Percentiles rank a stretch among this genome's conserved stretches.
Evolutionary conservation across 257 asterid genomes (phyloP).

Genomic region (Oldenlandia corymbosa): DNA sequence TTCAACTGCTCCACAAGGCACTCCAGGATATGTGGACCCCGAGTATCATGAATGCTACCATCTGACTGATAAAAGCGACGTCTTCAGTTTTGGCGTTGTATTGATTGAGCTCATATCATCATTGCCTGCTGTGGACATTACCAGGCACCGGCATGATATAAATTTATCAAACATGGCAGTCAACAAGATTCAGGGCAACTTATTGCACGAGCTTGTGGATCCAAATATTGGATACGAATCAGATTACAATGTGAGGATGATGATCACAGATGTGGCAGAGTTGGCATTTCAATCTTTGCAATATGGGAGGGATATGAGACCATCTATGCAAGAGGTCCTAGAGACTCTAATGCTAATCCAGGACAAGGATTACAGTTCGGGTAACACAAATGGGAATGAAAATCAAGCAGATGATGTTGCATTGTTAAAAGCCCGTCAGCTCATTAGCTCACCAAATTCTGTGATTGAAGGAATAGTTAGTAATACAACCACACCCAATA

Average conservation of each 20-base stretch:
- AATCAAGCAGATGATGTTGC: conserved; percentile 31
- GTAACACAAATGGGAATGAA: conserved; percentile 31
- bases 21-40: conserved; percentile 87
- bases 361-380: conserved; percentile 24
- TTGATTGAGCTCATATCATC: conserved; percentile 77
- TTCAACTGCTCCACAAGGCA: conserved; percentile 92
- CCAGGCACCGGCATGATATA: conserved; percentile 61
- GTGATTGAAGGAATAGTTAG: conserved; percentile 17
- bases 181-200: conserved; percentile 52
- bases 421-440: conserved; percentile 19
- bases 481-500: conserved; percentile 18
- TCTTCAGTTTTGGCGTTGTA: conserved; percentile 81
- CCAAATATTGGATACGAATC: conserved; percentile 43
- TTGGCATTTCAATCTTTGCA: conserved; percentile 73
- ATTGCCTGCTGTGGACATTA: conserved; percentile 65
- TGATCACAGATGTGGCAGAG: conserved; percentile 51
- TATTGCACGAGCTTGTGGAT: conserved; percentile 66
- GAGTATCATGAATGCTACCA: conserved; percentile 78
- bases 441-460: conserved; percentile 27
- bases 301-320: conserved; percentile 58
- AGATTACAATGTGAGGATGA: conserved; percentile 30
- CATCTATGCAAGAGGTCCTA: conserved; percentile 64
- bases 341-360: conserved; percentile 39
- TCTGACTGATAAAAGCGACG: conserved; percentile 72
- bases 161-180: conserved; percentile 70